phyloP scores from a whole-genome alignment of 768 basidiomycete species.

The Serendipita indica region DNA sequence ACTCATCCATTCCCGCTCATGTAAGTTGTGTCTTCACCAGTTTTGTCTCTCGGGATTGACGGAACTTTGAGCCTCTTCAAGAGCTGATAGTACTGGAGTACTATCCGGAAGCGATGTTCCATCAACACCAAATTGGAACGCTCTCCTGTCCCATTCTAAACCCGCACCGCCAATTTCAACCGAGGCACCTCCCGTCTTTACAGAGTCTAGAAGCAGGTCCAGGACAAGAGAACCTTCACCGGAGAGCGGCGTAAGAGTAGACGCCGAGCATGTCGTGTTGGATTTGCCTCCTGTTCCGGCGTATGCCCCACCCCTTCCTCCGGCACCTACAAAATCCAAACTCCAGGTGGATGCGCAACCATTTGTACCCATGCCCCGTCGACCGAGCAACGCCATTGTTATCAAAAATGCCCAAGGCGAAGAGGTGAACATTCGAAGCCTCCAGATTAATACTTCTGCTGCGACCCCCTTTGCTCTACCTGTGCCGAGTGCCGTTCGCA shows the following conservation, averaged over 20 bases:
- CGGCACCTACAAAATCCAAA: background rate
- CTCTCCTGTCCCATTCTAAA: background rate
- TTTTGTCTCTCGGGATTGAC: no score
- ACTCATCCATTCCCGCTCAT: no score
- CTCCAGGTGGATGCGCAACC: background rate
- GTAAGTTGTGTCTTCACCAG: no score
- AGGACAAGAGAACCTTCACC: background rate
- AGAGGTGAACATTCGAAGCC: background rate
- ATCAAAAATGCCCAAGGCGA: background rate
- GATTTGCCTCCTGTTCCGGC: background rate
- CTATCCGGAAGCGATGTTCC: background rate
- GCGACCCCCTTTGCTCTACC: background rate
- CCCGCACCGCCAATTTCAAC: slow-evolving; percentile 5
- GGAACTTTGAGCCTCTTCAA: no score
- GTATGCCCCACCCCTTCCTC: background rate
- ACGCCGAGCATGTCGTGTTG: background rate
- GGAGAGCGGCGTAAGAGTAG: background rate
- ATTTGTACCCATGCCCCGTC: background rate
- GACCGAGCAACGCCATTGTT: background rate
- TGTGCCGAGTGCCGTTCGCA: background rate
- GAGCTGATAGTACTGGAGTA: no score
- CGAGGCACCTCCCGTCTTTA: background rate
- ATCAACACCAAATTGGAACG: background rate
- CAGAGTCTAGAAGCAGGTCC: background rate
- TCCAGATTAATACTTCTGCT: background rate